Percentiles rank a stretch among this genome's conserved stretches.
Evolutionary conservation across 2,329 filamentous ascomycete species (phyloP).

Genomic region (Dactylellina cionopaga): DNA sequence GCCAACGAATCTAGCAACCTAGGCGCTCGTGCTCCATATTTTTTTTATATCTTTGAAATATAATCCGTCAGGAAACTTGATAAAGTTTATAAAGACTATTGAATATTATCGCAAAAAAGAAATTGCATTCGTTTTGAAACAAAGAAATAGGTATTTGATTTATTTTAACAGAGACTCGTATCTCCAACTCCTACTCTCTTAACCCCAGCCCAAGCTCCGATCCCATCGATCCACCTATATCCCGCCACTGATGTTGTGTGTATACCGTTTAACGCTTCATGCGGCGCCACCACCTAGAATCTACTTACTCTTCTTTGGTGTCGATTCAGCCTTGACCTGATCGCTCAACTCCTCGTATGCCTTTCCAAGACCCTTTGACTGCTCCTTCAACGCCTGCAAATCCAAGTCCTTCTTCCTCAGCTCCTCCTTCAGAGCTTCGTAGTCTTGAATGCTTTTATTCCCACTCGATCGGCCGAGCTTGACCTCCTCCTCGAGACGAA

Average conservation of each 20-base stretch:
- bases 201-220: background rate
- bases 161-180: background rate
- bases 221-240: background rate
- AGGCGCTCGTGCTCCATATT: no score
- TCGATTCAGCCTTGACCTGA: conserved; percentile 68
- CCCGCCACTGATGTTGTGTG: no score
- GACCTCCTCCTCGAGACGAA: conserved; percentile 90
- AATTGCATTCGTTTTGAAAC: conserved; percentile 14
- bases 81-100: no score
- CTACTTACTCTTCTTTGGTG: conserved; percentile 68
- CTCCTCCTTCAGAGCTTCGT: conserved; percentile 74
- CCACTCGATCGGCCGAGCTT: conserved; percentile 76
- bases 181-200: background rate
- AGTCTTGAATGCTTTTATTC: conserved; percentile 63
- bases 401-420: conserved; percentile 80
- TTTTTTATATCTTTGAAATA: no score
- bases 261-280: no score
- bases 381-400: conserved; percentile 89
- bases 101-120: conserved; percentile 4
- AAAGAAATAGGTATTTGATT: background rate
- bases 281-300: no score
- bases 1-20: no score
- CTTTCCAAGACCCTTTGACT: conserved; percentile 80
- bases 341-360: conserved; percentile 90
- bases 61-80: no score